A percentile compares a stretch with the other conserved stretches of the same genome.
These are phyloP conservation scores for Globisporangium viniferum DNA, from an alignment of 352 stramenopile genomes.

Conservation along the genomic window DNA sequence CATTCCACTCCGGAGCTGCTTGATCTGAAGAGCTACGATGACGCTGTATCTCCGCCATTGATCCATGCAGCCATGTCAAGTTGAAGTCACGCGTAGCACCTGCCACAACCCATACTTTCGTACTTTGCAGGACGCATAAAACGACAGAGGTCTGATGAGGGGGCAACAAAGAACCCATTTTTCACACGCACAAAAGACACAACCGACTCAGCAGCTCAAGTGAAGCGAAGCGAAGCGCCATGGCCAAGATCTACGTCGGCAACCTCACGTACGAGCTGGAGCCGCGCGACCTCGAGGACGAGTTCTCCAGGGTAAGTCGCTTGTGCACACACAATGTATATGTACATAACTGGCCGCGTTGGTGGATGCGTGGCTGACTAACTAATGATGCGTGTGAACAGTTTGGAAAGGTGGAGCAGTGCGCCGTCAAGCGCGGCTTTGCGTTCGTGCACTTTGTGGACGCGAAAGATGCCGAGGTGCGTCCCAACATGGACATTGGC, in stretches of 20 bases:
- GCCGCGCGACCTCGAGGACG: conserved; percentile 39
- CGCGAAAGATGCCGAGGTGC: conserved; percentile 35
- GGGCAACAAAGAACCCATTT: not conserved
- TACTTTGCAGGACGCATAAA: not conserved
- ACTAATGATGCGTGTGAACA: not conserved
- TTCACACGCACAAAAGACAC: not conserved
- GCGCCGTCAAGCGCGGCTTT: conserved; percentile 56
- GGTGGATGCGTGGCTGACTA: not conserved
- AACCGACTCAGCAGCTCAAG: not conserved
- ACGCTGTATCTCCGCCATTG: not conserved
- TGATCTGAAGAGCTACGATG: too few relatives aligned
- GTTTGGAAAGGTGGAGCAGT: conserved; percentile 49
- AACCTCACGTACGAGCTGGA: conserved; percentile 58
- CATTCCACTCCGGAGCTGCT: too few relatives aligned
- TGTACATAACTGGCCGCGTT: not conserved
- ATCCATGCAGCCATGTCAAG: not conserved
- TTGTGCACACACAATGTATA: not conserved
- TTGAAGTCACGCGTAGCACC: not conserved
- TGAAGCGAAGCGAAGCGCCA: conserved; percentile 15
- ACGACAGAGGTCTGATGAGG: not conserved
- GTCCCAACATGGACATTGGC: not conserved
- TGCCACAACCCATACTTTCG: not conserved
- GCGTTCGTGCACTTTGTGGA: conserved; percentile 58
- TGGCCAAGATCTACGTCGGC: conserved; percentile 67
- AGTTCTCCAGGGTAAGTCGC: conserved; percentile 37